These are phyloP conservation scores for Coemansia furcata DNA, from an alignment of 192 early-diverging fungal genomes.

Conservation along the genomic window DNA sequence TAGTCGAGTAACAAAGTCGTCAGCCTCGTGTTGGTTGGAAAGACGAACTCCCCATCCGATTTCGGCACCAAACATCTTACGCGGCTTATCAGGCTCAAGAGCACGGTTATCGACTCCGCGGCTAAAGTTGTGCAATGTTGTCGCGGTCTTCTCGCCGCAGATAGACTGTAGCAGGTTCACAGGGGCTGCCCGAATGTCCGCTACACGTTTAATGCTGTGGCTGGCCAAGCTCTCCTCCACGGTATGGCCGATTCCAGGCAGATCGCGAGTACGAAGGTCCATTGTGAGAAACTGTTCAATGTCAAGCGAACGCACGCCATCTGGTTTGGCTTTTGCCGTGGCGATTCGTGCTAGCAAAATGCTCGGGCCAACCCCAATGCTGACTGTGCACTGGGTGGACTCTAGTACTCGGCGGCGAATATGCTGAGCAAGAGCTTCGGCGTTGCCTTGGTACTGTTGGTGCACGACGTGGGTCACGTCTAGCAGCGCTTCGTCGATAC, in stretches of 20 bases:
- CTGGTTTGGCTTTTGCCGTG: slow-evolving; percentile 71
- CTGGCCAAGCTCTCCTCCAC: slow-evolving; percentile 50
- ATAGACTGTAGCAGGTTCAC: slow-evolving; percentile 55
- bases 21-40: slow-evolving; percentile 64
- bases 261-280: slow-evolving; percentile 14
- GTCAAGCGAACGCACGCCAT: slow-evolving; percentile 51
- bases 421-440: slow-evolving; percentile 45
- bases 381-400: slow-evolving; percentile 62
- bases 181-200: slow-evolving; percentile 46
- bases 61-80: slow-evolving; percentile 81
- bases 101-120: slow-evolving; percentile 73
- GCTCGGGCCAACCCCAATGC: slow-evolving; percentile 75
- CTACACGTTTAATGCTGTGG: slow-evolving; percentile 46
- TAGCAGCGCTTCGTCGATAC: slow-evolving; percentile 81
- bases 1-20: slow-evolving; percentile 67
- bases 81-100: slow-evolving; percentile 60
- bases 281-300: slow-evolving; percentile 3
- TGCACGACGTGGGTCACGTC: slow-evolving; percentile 58
- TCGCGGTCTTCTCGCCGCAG: slow-evolving; percentile 72
- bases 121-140: slow-evolving; percentile 65
- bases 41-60: slow-evolving; percentile 90
- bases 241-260: slow-evolving; percentile 60
- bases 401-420: slow-evolving; percentile 55
- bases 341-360: slow-evolving; percentile 74
- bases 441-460: slow-evolving; percentile 12